These are phyloP conservation scores for Fusarium liriodendri DNA, from an alignment of 2,329 filamentous ascomycete species.

Conservation along the genomic window DNA sequence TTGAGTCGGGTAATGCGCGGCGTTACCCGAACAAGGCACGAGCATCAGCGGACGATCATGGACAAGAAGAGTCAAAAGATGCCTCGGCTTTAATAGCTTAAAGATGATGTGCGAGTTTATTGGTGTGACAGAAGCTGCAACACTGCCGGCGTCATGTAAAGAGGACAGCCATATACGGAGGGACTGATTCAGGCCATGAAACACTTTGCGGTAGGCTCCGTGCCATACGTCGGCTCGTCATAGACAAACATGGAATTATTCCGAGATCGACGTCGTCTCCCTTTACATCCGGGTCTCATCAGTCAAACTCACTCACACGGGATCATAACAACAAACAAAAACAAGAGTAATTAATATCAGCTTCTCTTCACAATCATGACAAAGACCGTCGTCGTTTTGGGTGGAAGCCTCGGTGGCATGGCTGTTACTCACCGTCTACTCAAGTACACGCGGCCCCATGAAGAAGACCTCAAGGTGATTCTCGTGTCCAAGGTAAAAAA, in stretches of 20 bases:
- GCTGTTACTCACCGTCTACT: conserved; percentile 65
- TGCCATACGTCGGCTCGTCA: conserved; percentile 18
- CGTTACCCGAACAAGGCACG: not conserved
- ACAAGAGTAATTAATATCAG: not conserved
- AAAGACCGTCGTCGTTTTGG: conserved; percentile 65
- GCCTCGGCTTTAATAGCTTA: not conserved
- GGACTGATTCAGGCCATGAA: not conserved
- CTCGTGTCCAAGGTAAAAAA: conserved; percentile 63
- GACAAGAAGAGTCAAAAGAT: not conserved
- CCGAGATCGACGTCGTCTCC: conserved; percentile 15
- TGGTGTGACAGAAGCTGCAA: not conserved
- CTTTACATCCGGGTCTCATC: not conserved
- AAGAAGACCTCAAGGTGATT: conserved; percentile 63
- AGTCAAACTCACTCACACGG: not conserved
- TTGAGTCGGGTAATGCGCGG: not conserved
- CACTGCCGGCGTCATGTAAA: not conserved
- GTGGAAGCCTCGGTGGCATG: conserved; percentile 65
- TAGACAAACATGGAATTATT: conserved; percentile 19
- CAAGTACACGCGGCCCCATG: conserved; percentile 59
- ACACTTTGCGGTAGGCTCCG: not conserved
- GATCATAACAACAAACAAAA: not conserved
- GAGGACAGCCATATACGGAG: not conserved
- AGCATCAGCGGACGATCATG: not conserved
- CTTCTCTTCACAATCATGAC: conserved; percentile 50
- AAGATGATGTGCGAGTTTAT: not conserved